Base-by-base conservation (phyloP, 768 basidiomycete genomes). In the Punctularia strigosozonata region DNA sequence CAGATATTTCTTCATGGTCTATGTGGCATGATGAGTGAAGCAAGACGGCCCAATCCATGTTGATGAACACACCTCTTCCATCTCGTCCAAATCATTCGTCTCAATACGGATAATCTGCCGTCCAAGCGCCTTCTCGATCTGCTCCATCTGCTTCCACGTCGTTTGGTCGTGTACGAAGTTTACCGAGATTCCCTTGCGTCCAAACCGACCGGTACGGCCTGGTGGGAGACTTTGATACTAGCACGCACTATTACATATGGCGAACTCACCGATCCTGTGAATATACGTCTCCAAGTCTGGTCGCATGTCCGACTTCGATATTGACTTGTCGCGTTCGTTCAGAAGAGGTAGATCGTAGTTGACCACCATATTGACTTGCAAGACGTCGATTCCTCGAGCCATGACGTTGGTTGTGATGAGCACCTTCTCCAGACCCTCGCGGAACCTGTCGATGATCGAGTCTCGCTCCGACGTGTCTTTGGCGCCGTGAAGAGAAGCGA, bases 361-460 rank as follows among this genome's bases (percentile, higher is more conserved):
- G 59, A 99, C 90, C n/a, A 98, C 94, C 91, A 99, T 91, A 68
- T 97, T 99, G 50, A 99, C 95, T 65, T 97, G 94, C 40, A 90
- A 69, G 52, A 99, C 95, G 52, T 99, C 95, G 63, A 99, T 98
- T 31, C 95, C 95, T 14, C 95, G 80, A 1, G 95, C 92, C 46
- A 98, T 85, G 53, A 99, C 95, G 60, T 99, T 99, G 26, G 95
- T 99, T 38, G 95, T 98, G 56, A 99, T 99, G 47, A 99, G 64
- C 36, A 92, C 92, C 60, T 99, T 99, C 56, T 90, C 90, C 48
- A 81, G 83, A 39, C 95, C 95, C 51, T 95, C 84, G 25, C 95
- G 75, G 77, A 98, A 99, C 22, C 77, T 78, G 56, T 98, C 92
- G 50, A 99, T 92, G 44, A 92, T 78, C 22, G 76, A 52, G 59